Base-by-base conservation (phyloP, 1,284 basidiomycete genomes). In the Marasmius oreades region DNA sequence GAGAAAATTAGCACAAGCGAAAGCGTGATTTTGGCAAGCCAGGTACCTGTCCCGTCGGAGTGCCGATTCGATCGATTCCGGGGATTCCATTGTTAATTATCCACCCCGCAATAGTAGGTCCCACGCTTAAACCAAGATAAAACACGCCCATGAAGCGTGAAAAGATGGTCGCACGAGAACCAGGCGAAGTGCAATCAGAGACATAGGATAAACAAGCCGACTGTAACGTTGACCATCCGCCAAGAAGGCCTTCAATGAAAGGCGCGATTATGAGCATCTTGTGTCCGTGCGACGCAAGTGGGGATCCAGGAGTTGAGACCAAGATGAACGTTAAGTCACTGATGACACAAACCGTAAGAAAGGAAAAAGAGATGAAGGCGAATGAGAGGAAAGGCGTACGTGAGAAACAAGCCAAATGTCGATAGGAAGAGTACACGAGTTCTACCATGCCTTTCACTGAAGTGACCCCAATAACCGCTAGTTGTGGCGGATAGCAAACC, bases 381-480 rank as follows among this genome's bases (percentile, higher is more conserved):
- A 47, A 7, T 42, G 22, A 34, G 44, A 12, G 22, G 36, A n/a
- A 34, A 31, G 52, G 82, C 82, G 48, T 70, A 93, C 88, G 87
- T 90, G 59, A 90, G 73, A 64, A 94, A 77, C 1, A 93, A 69
- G 3, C 93, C 92, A 18, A 88, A 62, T 4, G 88, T 85, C 14
- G 86, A 74, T 23, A 86, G 72, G 11, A 87, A 84, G 54, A 96
- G 80, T 33, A 95, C 85, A 47, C 78, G 81, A 4, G 84, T 90
- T 26, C 94, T 80, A 10, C 94, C 94, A 57, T 87, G 72, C 18
- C 84, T 77, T 67, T 95, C 92, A 7, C 91, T 86, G 46, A 88
- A 87, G 57, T 82, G 81, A 36, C 91, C 91, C 94, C 94, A 97
- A 80, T 86, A 93, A 8, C 90, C 91, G 0, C 92, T 92, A 1